Conservation (phyloP, 345 rosid genomes). For the Sonneratia caseolaris region DNA sequence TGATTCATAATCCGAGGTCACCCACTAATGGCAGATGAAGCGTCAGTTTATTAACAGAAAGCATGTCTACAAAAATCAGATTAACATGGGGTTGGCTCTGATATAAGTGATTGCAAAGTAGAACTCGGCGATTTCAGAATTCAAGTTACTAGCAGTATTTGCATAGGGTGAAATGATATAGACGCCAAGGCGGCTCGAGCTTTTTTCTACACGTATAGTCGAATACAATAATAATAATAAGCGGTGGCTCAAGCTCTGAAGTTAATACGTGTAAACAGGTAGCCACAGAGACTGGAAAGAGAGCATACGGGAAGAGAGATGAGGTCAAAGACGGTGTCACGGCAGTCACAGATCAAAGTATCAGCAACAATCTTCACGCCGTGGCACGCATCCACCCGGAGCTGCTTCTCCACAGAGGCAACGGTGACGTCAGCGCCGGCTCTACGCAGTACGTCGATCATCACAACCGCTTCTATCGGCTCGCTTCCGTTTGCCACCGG, state of each 20-base stretch:
- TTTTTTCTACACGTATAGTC: no score
- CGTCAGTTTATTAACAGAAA: no score
- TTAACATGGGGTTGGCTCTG: no score
- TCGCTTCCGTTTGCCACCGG: conserved; percentile 88
- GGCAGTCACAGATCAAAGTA: conserved; percentile 42
- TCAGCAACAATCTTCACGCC: conserved; percentile 75
- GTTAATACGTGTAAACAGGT: no score
- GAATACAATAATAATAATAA: no score
- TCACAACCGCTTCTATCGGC: conserved; percentile 87
- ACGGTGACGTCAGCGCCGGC: conserved; percentile 78
- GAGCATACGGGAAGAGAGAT: conserved; percentile 32
- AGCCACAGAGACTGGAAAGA: background rate
- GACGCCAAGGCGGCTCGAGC: no score
- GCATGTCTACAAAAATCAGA: no score
- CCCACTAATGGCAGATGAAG: background rate
- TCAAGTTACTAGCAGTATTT: no score
- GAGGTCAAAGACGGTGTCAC: conserved; percentile 50
- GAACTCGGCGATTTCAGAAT: no score
- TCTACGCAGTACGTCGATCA: conserved; percentile 71
- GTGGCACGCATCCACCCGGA: conserved; percentile 59
- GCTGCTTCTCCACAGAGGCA: conserved; percentile 67
- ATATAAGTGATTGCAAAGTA: no score
- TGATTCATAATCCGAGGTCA: background rate
- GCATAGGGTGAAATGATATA: no score
- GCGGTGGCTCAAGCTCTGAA: no score